Base-by-base conservation (phyloP, 306 rosid genomes). In the Gillenia trifoliata region DNA sequence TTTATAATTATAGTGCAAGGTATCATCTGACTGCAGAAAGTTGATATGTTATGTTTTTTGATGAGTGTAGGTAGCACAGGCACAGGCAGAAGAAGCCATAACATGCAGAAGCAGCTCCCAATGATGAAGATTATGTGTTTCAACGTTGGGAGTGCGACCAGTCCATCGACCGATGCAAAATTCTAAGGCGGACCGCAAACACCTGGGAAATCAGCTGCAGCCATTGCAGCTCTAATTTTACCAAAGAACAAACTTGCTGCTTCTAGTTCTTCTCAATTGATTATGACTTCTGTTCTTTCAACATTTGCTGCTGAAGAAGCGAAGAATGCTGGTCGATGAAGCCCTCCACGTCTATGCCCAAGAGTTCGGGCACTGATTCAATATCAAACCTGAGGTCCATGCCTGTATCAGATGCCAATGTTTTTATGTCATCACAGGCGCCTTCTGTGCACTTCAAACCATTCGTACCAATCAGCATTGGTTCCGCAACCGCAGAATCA, bases 231-330 rank as follows among this genome's bases (percentile, higher is more conserved):
- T 0, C 86, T 83, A 87, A 93, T 93, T 77, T 96, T 97, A 1
- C n/a, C n/a, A n/a, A n/a, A n/a, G n/a, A 97, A 91, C 85, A 93
- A 83, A 92, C 98, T 93, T 50, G 77, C 97, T 22, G 96, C 98
- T 75, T 93, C 98, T 38, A 88, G 87, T 73, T 93, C 98, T 47
- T 93, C 97, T 68, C 98, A 93, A 59, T 68, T 91, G 84, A 93
- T 93, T 71, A 93, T 93, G 97, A 54, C 87, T 71, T 93, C 96
- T 9, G 98, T 93, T 74, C 96, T 93, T 73, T 88, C 93, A 47
- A 84, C 97, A 67, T 91, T 93, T 69, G 98, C 97, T 17, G 93
- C 93, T 9, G 93, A 93, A 80, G 96, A 86, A 85, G 93, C 98
- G 20, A 93, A 91, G 75, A 89, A 71, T 65, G 96, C 86, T 6